These are phyloP conservation scores for Metschnikowia reukaufii DNA, from an alignment of 805 yeast genomes.

Conservation along the genomic window DNA sequence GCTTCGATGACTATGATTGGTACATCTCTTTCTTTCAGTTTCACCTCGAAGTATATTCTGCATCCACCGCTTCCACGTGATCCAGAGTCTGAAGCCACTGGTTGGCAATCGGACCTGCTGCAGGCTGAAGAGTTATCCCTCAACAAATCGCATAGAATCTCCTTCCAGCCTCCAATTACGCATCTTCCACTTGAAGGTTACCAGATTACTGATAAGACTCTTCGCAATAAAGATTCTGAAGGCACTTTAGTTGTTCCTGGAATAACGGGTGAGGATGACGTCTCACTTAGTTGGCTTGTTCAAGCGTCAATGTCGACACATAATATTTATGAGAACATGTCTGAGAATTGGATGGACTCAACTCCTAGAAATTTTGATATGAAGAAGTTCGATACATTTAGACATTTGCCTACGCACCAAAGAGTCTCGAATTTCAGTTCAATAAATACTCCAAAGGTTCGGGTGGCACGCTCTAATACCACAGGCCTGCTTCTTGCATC, in stretches of 20 bases:
- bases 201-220: constrained; percentile 1
- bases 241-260: constrained; percentile 7
- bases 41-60: background rate
- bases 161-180: background rate
- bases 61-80: background rate
- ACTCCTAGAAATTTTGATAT: background rate
- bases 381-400: constrained; percentile 1
- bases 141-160: constrained; percentile 6
- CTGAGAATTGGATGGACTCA: constrained; percentile 18
- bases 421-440: background rate
- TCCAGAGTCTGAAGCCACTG: constrained; percentile 5
- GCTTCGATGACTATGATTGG: constrained; percentile 2
- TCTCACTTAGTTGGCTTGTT: constrained; percentile 11
- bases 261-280: constrained; percentile 4
- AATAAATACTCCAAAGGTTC: background rate
- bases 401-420: constrained; percentile 1
- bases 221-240: constrained; percentile 12
- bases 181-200: background rate
- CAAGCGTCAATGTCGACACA: constrained; percentile 13
- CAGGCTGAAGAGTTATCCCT: constrained; percentile 9
- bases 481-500: background rate
- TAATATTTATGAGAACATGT: constrained; percentile 12
- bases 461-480: constrained; percentile 4
- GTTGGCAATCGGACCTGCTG: constrained; percentile 6
- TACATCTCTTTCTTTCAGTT: background rate